These are phyloP conservation scores for Ustilago nuda DNA, from an alignment of 1,284 basidiomycete genomes.

Conservation along the genomic window DNA sequence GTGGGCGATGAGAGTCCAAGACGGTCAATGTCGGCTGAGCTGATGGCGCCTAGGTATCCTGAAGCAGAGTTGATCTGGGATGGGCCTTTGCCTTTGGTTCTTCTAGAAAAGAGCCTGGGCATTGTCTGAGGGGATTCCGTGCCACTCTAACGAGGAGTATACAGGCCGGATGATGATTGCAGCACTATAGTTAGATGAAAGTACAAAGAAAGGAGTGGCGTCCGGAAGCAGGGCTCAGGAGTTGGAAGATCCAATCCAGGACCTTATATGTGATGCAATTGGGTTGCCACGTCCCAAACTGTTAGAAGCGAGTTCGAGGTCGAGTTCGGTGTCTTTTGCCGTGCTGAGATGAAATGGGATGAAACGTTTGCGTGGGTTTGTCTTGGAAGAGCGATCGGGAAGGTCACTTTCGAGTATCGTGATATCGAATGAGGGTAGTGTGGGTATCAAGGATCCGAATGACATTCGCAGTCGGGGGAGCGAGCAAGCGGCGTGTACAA, in stretches of 20 bases:
- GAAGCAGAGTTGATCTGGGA: constrained; percentile 6
- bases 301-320: not conserved
- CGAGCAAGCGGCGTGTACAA: not conserved
- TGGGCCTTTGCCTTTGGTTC: constrained; percentile 21
- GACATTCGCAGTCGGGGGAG: not conserved
- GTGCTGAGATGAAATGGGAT: constrained; percentile 5
- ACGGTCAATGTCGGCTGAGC: constrained; percentile 43
- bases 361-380: constrained; percentile 2
- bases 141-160: constrained; percentile 5
- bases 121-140: constrained; percentile 20
- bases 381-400: not conserved
- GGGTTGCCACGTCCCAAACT: not conserved
- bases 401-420: not conserved
- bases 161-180: not conserved
- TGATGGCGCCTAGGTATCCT: constrained; percentile 27
- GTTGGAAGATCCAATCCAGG: not conserved
- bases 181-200: not conserved
- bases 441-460: not conserved
- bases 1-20: constrained; percentile 39
- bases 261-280: not conserved
- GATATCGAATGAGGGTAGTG: not conserved
- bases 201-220: not conserved
- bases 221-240: not conserved
- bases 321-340: constrained; percentile 7
- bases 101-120: constrained; percentile 46